Percentiles rank a stretch among this genome's conserved stretches.
Conservation (phyloP, 78 protist genomes). For the Cavenderia fasciculata region DNA sequence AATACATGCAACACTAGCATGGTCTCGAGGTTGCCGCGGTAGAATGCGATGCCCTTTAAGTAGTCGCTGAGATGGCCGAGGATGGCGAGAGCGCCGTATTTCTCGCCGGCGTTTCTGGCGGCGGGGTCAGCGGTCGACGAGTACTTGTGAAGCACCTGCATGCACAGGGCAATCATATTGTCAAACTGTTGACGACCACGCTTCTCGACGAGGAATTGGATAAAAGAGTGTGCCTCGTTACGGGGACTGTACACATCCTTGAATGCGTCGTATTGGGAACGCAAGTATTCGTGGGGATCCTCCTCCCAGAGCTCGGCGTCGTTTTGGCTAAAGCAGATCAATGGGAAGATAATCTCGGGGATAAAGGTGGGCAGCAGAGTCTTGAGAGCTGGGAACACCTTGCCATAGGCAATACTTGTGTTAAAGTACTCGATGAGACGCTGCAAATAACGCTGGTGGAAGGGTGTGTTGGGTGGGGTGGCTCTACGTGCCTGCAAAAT, state of each 20-base stretch:
- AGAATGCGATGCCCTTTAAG: background rate
- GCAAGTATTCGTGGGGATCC: constrained; percentile 87
- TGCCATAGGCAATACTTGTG: constrained; percentile 9
- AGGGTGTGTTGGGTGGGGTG: background rate
- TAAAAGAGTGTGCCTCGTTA: constrained; percentile 25
- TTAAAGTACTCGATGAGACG: constrained; percentile 28
- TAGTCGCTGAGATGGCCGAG: constrained; percentile 31
- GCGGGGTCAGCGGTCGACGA: background rate
- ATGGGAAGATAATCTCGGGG: constrained; percentile 51
- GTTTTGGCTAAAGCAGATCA: constrained; percentile 66
- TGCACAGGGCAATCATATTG: constrained; percentile 52
- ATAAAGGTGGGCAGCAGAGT: constrained; percentile 24
- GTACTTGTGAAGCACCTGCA: constrained; percentile 8
- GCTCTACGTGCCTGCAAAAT: background rate
- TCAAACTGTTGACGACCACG: constrained; percentile 48
- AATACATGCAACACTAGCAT: constrained; percentile 61
- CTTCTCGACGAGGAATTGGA: constrained; percentile 52
- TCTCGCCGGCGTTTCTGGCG: constrained; percentile 31
- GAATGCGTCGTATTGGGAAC: constrained; percentile 63
- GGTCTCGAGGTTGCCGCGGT: constrained; percentile 34
- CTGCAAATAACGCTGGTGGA: constrained; percentile 27
- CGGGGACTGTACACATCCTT: constrained; percentile 47
- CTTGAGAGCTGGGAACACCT: constrained; percentile 26
- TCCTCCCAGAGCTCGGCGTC: constrained; percentile 83
- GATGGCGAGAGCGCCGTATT: constrained; percentile 38